Base-by-base conservation (phyloP, 768 basidiomycete species). In the Psilocybe cubensis region DNA sequence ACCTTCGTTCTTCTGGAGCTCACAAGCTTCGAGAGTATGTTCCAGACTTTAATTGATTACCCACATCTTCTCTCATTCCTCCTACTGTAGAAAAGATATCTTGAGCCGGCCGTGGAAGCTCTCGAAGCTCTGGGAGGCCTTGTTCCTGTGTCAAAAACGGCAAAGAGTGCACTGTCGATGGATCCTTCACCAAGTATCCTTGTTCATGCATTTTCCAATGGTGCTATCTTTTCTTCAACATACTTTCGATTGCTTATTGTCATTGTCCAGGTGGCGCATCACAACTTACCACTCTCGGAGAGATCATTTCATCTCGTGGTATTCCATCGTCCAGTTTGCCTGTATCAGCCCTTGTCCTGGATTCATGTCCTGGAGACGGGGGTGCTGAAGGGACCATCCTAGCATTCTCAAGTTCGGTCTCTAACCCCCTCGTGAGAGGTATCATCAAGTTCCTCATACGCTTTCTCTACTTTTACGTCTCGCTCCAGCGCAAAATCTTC, bases 201-300 rank as follows among this genome's bases (percentile, higher is more conserved):
- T 12, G 68, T 78, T 0, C 82, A 83, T 45, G 63, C 70, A 10
- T 83, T 83, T 57, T 82, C 81, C 0, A 82, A 82, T 38, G 82
- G 80, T 79, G 54, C n/a, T n/a, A n/a, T n/a, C 41, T 64, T 60
- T 24, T 17, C 27, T 2, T 35, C 10, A 28, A 49, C 40, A 14
- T 21, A n/a, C 20, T 11, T 23, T 44, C 8, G 33, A 44, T n/a
- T 10, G 45, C 5, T 27, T 25, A 7, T 50, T 23, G 48, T 21
- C 42, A 21, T 20, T 25, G 25, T 23, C n/a, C 49, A 83, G 80
- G 81, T 38, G 81, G 80, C 11, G 70, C 69, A 20, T 65, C 66
- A 55, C 74, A 77, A 52, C 66, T 81, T 8, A 57, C 70, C 11
- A 71, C 70, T 0, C 65, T 83, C 3, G 64, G 72, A 40, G 65